phyloP scores from a whole-genome alignment of 495 filamentous ascomycete species.

The Eremomyces bilateralis region DNA sequence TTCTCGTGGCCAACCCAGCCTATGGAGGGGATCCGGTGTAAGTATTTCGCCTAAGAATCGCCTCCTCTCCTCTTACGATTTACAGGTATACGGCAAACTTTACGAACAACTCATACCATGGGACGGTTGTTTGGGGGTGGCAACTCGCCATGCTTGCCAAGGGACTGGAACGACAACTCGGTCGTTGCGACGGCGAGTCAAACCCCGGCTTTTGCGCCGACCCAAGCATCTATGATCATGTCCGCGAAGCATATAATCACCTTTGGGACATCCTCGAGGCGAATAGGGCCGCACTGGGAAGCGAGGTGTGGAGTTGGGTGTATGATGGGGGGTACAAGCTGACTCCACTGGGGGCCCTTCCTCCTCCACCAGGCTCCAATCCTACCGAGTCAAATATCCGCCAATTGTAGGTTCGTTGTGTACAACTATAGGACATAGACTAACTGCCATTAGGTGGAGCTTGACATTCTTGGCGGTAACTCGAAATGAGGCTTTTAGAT shows the following conservation, averaged over 20 bases:
- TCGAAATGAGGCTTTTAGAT: no score
- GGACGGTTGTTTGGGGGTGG: slow-evolving; percentile 46
- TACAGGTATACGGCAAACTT: slow-evolving; percentile 24
- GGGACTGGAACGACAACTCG: slow-evolving; percentile 23
- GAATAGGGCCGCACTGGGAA: slow-evolving; percentile 28
- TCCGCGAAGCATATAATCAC: slow-evolving; percentile 32
- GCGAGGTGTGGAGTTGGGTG: slow-evolving; percentile 43
- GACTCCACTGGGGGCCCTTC: slow-evolving; percentile 29
- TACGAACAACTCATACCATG: slow-evolving; percentile 36
- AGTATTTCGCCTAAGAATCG: no score
- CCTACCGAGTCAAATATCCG: slow-evolving; percentile 28
- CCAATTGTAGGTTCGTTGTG: slow-evolving; percentile 36
- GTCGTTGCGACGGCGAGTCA: slow-evolving; percentile 19
- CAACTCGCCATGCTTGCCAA: slow-evolving; percentile 41
- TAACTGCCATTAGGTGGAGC: no score
- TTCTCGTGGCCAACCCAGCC: slow-evolving; percentile 41
- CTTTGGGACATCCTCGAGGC: slow-evolving; percentile 38
- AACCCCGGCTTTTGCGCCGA: slow-evolving; percentile 31
- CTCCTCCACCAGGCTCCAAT: slow-evolving; percentile 26
- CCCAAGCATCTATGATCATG: slow-evolving; percentile 23
- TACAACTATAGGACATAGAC: no score
- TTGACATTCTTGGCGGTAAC: no score
- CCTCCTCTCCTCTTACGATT: not conserved
- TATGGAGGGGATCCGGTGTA: slow-evolving; percentile 27
- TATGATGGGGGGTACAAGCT: slow-evolving; percentile 29